A percentile compares a stretch with the other conserved stretches of the same genome.
phyloP scores from a whole-genome alignment of 495 filamentous ascomycete genomes.

The Symbiotaphrina buchneri region DNA sequence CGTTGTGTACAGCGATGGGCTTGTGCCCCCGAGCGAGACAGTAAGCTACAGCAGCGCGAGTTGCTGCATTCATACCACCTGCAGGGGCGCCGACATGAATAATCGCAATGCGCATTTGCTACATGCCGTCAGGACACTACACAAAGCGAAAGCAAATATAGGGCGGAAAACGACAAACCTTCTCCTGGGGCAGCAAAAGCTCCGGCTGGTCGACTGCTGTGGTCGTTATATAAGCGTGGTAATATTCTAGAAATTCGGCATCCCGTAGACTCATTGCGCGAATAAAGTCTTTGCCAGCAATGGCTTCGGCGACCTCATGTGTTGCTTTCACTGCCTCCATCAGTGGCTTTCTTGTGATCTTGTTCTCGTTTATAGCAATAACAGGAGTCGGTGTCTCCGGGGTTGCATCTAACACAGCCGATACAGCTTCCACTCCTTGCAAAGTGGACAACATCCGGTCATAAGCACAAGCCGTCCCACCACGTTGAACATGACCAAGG shows the following conservation, averaged over 20 bases:
- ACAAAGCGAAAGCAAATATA: not conserved
- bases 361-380: conserved; percentile 93
- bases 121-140: not conserved
- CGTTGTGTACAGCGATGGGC: conserved; percentile 83
- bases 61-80: conserved; percentile 97
- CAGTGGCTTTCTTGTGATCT: conserved; percentile 73
- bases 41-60: conserved; percentile 87
- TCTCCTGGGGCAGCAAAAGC: conserved; percentile 40
- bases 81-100: conserved; percentile 95
- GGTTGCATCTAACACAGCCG: conserved; percentile 79
- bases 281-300: conserved; percentile 62
- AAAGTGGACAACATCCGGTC: conserved; percentile 84
- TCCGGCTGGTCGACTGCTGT: conserved; percentile 44
- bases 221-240: conserved; percentile 72
- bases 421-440: conserved; percentile 91
- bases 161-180: conserved; percentile 27
- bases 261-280: conserved; percentile 72
- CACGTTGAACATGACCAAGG: conserved; percentile 87
- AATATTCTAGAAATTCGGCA: conserved; percentile 85
- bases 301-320: conserved; percentile 58
- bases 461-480: conserved; percentile 78
- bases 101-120: conserved; percentile 85
- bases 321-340: conserved; percentile 76
- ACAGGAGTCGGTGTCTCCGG: conserved; percentile 82
- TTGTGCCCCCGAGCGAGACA: conserved; percentile 85